Evolutionary conservation across 257 asterid genomes (phyloP).

Genomic region (Lavandula angustifolia): DNA sequence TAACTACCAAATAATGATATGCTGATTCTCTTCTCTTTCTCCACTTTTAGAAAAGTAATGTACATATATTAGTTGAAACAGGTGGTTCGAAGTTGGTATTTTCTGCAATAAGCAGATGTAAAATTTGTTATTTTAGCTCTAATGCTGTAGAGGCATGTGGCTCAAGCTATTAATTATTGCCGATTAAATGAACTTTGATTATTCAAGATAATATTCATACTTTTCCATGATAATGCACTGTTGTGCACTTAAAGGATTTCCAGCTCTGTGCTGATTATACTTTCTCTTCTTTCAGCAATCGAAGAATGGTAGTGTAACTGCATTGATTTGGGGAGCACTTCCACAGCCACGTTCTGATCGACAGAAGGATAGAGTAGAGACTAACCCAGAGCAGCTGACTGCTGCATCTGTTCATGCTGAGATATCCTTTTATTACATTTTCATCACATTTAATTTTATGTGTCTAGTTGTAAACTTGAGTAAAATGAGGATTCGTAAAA

Average conservation of each 20-base stretch:
- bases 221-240: constrained; percentile 12
- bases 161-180: neutral
- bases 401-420: constrained; percentile 97
- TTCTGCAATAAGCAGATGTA: neutral
- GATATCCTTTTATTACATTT: constrained; percentile 67
- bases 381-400: constrained; percentile 98
- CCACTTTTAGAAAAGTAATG: neutral
- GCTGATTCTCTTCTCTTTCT: neutral
- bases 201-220: neutral
- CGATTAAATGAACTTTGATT: neutral
- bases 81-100: neutral
- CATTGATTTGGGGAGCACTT: constrained; percentile 95
- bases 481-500: neutral
- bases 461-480: constrained; percentile 3
- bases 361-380: constrained; percentile 93
- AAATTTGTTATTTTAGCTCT: neutral
- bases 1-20: constrained; percentile 9
- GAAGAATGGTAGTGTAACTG: constrained; percentile 67
- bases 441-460: constrained; percentile 15
- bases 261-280: neutral
- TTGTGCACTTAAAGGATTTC: neutral
- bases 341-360: constrained; percentile 99
- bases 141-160: neutral
- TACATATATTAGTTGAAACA: neutral
- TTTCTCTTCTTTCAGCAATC: constrained; percentile 52